Base-by-base conservation (phyloP, 495 filamentous ascomycete species). In the Tetracladium marchalianum region DNA sequence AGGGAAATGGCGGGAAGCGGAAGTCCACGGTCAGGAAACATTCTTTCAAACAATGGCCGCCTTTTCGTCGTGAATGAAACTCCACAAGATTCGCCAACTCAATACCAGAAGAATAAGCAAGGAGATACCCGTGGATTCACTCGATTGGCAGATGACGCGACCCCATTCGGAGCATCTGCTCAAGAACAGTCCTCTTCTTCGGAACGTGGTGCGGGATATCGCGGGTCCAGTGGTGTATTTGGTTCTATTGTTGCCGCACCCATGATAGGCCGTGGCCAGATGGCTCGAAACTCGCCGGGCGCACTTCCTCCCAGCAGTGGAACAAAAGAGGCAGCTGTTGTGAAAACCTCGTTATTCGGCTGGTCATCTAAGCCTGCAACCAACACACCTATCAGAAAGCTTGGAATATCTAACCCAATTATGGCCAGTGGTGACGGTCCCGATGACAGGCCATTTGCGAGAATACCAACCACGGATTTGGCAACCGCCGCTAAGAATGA, bases 351-450 rank as follows among this genome's bases (percentile, higher is more conserved):
- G 18, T 22, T 64, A 32, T 62, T 64, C 34, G 51, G 46, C 11
- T 56, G 56, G 10, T 66, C 63, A 31, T 49, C 46, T 4, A 59
- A 50, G 19, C 42, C 59, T 17, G 61, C 57, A 35, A 36, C 45
- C 9, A 62, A 57, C 41, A 35, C 53, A 24, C 50, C 47, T 31
- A 51, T 53, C 34, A 62, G 59, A 34, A 73, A 62, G 38, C 44
- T 72, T 6, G 50, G 57, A 10, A 77, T 77, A 39, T 69, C 72
- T 17, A 61, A 66, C n/a, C 73, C 73, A 18, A 60, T 77, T 41
- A 45, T 71, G 33, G 38, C 47, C 6, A 57, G 66, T 47, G 54
- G 60, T n/a, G 56, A 63, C 35, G 60, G 60, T 13, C 27, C 31
- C 49, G 43, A 44, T 52, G 53, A 24, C 65, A 69, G 42, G 59